Base-by-base conservation (phyloP, 306 rosid species). In the Vigna trinervia region DNA sequence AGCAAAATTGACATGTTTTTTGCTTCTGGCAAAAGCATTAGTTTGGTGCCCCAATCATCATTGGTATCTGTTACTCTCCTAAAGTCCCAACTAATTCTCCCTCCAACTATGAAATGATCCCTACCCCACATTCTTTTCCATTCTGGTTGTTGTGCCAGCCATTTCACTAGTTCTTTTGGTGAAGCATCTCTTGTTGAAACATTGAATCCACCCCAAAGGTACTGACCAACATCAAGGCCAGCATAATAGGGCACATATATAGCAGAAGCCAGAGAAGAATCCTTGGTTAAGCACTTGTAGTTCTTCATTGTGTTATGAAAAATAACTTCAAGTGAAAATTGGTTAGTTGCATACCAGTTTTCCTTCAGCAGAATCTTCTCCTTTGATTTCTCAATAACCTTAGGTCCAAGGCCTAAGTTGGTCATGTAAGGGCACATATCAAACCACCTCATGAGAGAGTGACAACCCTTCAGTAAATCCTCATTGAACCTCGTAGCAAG, bases 291-390 rank as follows among this genome's bases (percentile, higher is more conserved):
- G 80, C 96, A 91, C 76, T 57, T 73, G 73, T 88, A 86, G 30
- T 85, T 56, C 87, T 84, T 88, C 90, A 88, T 89, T 36, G 51
- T 82, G 85, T 83, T 82, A 51, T 88, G 93, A 45, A 91, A 91
- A 34, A 91, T 86, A 22, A 86, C 60, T 41, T 91, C 96, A 3
- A 90, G 82, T 45, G 88, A 32, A 60, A 88, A 87, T 60, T 88
- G 93, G 81, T 88, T 82, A 5, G 96, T 91, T 2, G 12, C 43
- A 76, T 75, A 91, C 93, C 93, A 91, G 75, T 57, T 62, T 19
- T 59, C 28, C n/a, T 71, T 74, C 6, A 45, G 28, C 2, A 80
- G 13, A 15, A 81, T 57, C 34, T 23, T 36, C 5, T 14, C 12
- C 3, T 71, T 52, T 36, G 87, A 19, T 34, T 77, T 69, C 17